Evolutionary conservation across 768 basidiomycete genomes (phyloP), one percentile per base, ranked within the genome.

Genomic region (Lepiota venenata): DNA sequence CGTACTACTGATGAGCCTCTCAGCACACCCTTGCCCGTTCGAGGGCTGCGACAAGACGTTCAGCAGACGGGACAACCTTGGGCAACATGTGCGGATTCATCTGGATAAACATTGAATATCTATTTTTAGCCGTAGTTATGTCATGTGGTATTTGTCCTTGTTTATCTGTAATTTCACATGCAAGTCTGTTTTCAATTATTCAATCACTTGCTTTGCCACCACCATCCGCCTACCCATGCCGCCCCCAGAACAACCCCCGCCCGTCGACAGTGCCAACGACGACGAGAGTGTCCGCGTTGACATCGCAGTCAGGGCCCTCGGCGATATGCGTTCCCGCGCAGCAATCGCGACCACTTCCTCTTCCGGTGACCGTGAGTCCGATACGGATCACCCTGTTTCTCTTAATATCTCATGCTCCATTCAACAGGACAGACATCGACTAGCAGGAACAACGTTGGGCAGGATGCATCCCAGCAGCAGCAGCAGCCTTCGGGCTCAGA

Each of bases 241-340:
- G 48, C 44, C 21, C 47, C 60, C 62, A 56, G 60, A 56, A 44
- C 53, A 55, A 40, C 51, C 45, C 37, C 40, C 36, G 10, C 44
- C 43, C 29, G 27, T 52, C 27, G 46, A 47, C n/a, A 16, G 36
- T 27, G 22, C 32, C 39, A 65, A 72, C 50, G 73, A 76, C 45
- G 73, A 74, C 62, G 79, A 87, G 53, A 88, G 90, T 59, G 89
- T 90, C 68, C 84, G 81, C 61, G 88, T 91, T 0, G 79, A 83
- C 48, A 92, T 91, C 64, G 91, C 91, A 18, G 83, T 89, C 11
- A 71, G 78, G 36, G 91, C 89, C 0, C 75, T 93, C 14, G 89
- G 79, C 22, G 86, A 88, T 62, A 91, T 92, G 91, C 77, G 86
- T 51, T 55, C 53, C 18, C 46, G 53, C 22, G 29, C 39, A 9